These are phyloP conservation scores for Graphiopsis chlorocephala DNA, from an alignment of 2,329 filamentous ascomycete genomes.

Conservation along the genomic window DNA sequence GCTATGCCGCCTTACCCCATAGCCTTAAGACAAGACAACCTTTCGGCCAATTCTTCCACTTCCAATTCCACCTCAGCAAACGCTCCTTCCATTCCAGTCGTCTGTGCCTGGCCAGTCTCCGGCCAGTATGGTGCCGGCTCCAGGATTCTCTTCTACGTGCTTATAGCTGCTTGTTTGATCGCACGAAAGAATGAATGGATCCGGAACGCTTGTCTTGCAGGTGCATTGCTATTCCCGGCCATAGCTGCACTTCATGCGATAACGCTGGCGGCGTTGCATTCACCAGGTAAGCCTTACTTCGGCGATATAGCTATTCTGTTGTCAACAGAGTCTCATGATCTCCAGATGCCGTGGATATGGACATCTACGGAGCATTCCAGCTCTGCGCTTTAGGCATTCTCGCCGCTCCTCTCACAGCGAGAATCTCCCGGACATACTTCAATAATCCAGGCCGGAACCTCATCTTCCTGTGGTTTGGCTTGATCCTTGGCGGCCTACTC, in stretches of 20 bases:
- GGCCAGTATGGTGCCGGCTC: conserved; percentile 58
- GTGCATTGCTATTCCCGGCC: conserved; percentile 60
- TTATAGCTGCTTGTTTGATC: conserved; percentile 62
- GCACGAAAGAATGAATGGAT: conserved; percentile 63
- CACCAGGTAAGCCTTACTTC: conserved; percentile 48
- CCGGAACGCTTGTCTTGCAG: conserved; percentile 61
- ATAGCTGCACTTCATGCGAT: conserved; percentile 64
- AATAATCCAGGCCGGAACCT: conserved; percentile 61
- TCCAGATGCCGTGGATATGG: conserved; percentile 64
- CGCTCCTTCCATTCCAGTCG: conserved; percentile 40
- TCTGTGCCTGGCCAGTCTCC: conserved; percentile 57
- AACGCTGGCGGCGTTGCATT: conserved; percentile 58
- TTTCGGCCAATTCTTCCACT: background rate
- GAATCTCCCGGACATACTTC: conserved; percentile 63
- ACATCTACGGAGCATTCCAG: conserved; percentile 67
- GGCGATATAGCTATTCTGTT: background rate
- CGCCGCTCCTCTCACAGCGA: conserved; percentile 61
- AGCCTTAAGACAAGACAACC: background rate
- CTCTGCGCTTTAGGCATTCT: conserved; percentile 65
- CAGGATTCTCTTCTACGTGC: conserved; percentile 59
- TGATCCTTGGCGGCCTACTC: conserved; percentile 48
- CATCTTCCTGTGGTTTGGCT: conserved; percentile 61
- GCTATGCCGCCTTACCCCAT: background rate
- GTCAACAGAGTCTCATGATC: background rate
- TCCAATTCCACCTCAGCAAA: background rate